Percentiles rank a stretch among this genome's conserved stretches.
These are phyloP conservation scores for Mucor irregularis DNA, from an alignment of 371 early-diverging fungal species.

Conservation along the genomic window DNA sequence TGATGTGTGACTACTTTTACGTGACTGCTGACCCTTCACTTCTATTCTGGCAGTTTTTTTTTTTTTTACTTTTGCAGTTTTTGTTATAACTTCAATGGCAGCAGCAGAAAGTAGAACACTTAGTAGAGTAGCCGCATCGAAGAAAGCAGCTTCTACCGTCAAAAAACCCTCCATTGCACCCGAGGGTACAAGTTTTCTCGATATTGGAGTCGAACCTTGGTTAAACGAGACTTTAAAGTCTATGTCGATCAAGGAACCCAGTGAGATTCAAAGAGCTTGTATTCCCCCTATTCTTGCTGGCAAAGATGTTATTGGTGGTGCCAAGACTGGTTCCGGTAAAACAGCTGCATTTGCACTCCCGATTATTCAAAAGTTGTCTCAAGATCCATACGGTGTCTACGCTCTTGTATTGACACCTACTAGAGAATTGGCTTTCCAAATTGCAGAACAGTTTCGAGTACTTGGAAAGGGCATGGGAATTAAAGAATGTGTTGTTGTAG, in stretches of 20 bases:
- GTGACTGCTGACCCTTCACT: not conserved
- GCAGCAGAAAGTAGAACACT: conserved; percentile 16
- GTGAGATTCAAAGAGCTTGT: conserved; percentile 94
- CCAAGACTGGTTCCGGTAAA: conserved; percentile 99
- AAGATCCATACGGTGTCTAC: conserved; percentile 94
- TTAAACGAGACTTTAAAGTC: conserved; percentile 73
- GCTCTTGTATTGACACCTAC: conserved; percentile 97
- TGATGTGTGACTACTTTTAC: not conserved
- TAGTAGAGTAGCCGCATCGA: conserved; percentile 30
- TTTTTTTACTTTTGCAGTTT: too few species aligned
- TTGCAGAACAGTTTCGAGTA: conserved; percentile 93
- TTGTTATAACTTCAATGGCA: not conserved
- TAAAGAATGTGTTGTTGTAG: conserved; percentile 90
- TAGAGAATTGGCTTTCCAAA: conserved; percentile 96
- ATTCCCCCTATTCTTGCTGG: conserved; percentile 75
- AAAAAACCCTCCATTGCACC: conserved; percentile 17
- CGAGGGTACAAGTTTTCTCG: conserved; percentile 42
- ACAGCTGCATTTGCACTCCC: conserved; percentile 99
- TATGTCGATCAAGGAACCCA: conserved; percentile 86
- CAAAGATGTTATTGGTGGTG: conserved; percentile 93
- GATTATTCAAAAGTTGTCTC: conserved; percentile 89
- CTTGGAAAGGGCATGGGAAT: conserved; percentile 91
- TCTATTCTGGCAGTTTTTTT: not conserved
- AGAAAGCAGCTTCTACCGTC: conserved; percentile 8
- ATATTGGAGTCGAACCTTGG: conserved; percentile 82